Conservation (phyloP, 2,329 filamentous ascomycete species). For the Aspergillus fischeri region DNA sequence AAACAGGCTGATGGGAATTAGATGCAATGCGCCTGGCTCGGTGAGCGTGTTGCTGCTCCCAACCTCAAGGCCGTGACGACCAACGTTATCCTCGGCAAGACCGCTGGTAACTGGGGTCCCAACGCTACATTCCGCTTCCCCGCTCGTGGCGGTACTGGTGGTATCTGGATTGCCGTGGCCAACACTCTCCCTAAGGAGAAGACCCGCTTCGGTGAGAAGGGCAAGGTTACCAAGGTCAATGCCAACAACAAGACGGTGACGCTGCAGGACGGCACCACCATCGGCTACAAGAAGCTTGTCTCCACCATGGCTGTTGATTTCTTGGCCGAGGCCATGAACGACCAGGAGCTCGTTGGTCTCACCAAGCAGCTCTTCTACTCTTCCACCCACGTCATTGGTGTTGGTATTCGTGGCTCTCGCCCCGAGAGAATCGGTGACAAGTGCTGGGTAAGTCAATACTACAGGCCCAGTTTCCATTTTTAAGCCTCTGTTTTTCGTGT, state of each 20-base stretch:
- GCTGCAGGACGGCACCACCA: conserved; percentile 76
- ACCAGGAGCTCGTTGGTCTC: conserved; percentile 75
- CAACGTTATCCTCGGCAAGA: conserved; percentile 95
- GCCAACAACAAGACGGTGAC: conserved; percentile 78
- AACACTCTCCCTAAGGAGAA: conserved; percentile 90
- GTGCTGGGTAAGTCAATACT: conserved; percentile 70
- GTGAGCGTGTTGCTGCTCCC: conserved; percentile 95
- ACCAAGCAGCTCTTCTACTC: conserved; percentile 96
- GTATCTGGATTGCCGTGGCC: conserved; percentile 97
- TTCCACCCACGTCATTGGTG: conserved; percentile 93
- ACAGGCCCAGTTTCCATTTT: not conserved
- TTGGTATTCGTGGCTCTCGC: conserved; percentile 85
- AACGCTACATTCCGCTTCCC: conserved; percentile 99
- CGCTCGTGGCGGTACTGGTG: conserved; percentile 88
- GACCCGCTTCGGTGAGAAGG: conserved; percentile 80
- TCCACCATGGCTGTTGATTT: conserved; percentile 95
- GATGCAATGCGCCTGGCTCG: conserved; percentile 99
- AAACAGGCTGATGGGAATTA: conserved; percentile 33
- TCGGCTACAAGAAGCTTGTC: conserved; percentile 88
- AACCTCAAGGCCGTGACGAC: conserved; percentile 89
- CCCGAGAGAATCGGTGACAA: conserved; percentile 98
- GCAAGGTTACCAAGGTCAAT: conserved; percentile 80
- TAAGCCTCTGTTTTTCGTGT: not conserved
- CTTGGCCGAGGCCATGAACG: conserved; percentile 80
- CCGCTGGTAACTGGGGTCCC: conserved; percentile 94